Base-by-base conservation (phyloP, 164 flowering plant genomes). In the Kingdonia uniflora region DNA sequence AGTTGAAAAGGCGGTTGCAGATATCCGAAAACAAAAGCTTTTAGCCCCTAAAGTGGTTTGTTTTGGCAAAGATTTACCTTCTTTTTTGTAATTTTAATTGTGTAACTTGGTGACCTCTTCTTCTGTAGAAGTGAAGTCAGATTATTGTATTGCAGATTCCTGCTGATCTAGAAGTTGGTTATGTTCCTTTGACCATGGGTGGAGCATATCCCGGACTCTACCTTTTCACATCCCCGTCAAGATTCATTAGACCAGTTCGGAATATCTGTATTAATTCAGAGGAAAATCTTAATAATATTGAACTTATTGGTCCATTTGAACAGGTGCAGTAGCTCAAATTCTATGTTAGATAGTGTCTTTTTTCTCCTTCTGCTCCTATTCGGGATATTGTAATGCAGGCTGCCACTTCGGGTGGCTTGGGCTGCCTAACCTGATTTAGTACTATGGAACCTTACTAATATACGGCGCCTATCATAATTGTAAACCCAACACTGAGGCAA, bases 241-340 rank as follows among this genome's bases (percentile, higher is more conserved):
- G 96, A 73, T 86, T 92, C 61, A 65, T 81, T 68, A 82, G 98
- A 11, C 98, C 98, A n/a, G 91, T 88, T 3, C 71, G 52, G 68
- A 92, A 88, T 73, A 59, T 85, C 54, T 71, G 76, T 48, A 19
- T 63, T 7, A 58, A 74, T 57, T 57, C 69, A 0, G 78, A 63
- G 48, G 81, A 69, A 39, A 56, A 63, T 52, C 61, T 44, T 19
- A 53, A 71, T 53, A 76, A 71, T 53, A 76, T 84, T 71, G 98
- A 92, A 68, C 85, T 82, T 42, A 80, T 92, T 67, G 98, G 98
- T 49, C 96, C 98, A 20, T 86, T 88, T 67, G 98, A 92, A 65
- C 98, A 92, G 95, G 98, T 79, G 20, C 39, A 50, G 25, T 50
- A 42, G 5, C 52, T 56, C 19, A 25, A 15, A 11, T 46, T 19